Conservation (phyloP, 2,329 filamentous ascomycete genomes). For the Penicillium corylophilum region DNA sequence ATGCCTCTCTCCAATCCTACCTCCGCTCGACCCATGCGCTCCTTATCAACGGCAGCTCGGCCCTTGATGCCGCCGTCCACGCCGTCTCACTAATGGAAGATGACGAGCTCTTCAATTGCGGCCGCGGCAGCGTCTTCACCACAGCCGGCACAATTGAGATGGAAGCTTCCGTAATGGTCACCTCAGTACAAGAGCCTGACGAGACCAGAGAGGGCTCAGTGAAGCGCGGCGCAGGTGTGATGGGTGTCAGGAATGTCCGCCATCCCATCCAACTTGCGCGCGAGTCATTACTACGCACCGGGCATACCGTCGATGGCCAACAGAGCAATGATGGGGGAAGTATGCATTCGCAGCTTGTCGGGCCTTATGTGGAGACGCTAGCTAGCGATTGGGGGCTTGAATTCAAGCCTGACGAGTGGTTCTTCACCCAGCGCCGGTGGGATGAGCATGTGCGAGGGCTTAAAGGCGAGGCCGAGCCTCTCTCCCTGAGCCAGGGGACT, state of each 20-base stretch:
- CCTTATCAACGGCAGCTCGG: conserved; percentile 51
- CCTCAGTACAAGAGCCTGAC: conserved; percentile 34
- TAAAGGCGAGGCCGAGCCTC: conserved; percentile 31
- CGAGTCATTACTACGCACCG: conserved; percentile 61
- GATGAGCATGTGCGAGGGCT: conserved; percentile 69
- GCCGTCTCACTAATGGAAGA: conserved; percentile 77
- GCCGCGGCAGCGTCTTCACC: conserved; percentile 82
- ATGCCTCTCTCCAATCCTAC: conserved; percentile 60
- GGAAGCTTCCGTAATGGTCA: conserved; percentile 85
- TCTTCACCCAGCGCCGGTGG: conserved; percentile 76
- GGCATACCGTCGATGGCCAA: conserved; percentile 59
- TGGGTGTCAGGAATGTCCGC: conserved; percentile 69
- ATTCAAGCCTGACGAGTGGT: conserved; percentile 68
- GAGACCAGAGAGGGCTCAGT: conserved; percentile 45
- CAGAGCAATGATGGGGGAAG: conserved; percentile 37
- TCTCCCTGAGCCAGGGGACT: conserved; percentile 72
- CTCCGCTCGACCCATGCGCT: conserved; percentile 50
- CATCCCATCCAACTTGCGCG: conserved; percentile 76
- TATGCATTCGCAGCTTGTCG: conserved; percentile 67
- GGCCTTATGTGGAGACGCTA: conserved; percentile 66
- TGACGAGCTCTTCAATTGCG: conserved; percentile 79
- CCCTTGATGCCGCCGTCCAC: conserved; percentile 71
- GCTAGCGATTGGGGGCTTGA: conserved; percentile 64
- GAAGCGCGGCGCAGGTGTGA: conserved; percentile 77
- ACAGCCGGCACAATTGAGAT: conserved; percentile 79